phyloP scores from a whole-genome alignment of 306 rosid species.

The Malus asiatica region DNA sequence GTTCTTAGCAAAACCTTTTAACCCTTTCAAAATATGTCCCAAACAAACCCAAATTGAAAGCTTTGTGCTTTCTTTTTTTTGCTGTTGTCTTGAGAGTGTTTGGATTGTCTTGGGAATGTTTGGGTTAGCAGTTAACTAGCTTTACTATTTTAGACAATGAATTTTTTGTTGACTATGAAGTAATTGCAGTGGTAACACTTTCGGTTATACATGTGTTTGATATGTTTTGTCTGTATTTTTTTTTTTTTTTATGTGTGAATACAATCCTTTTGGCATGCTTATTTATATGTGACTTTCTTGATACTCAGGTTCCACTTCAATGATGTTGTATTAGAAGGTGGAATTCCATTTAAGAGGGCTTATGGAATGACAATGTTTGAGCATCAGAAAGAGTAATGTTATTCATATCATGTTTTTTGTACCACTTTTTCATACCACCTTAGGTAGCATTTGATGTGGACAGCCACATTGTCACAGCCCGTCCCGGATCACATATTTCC shows the following conservation, averaged over 20 bases:
- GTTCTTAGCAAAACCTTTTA: no score
- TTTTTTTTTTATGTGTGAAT: no score
- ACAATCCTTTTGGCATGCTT: background rate
- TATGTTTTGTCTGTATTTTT: no score
- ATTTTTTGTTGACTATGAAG: background rate
- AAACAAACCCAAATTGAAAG: background rate
- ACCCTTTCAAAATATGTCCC: no score
- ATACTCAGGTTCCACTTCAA: conserved; percentile 17
- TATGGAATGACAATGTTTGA: conserved; percentile 17
- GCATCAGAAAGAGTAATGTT: background rate
- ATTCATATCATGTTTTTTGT: no score
- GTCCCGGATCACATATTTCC: no score
- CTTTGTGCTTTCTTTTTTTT: background rate
- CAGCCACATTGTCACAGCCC: no score
- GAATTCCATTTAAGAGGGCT: conserved; percentile 18
- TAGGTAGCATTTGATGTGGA: no score
- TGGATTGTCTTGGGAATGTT: background rate
- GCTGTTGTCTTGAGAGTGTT: background rate
- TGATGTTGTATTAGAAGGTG: conserved; percentile 17
- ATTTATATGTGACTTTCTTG: background rate
- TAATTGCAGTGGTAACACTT: background rate
- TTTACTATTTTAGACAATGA: background rate
- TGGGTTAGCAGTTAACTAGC: background rate
- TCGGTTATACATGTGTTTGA: background rate
- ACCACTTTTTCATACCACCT: no score